phyloP scores from a whole-genome alignment of 495 filamentous ascomycete species.

The Tuber brumale region DNA sequence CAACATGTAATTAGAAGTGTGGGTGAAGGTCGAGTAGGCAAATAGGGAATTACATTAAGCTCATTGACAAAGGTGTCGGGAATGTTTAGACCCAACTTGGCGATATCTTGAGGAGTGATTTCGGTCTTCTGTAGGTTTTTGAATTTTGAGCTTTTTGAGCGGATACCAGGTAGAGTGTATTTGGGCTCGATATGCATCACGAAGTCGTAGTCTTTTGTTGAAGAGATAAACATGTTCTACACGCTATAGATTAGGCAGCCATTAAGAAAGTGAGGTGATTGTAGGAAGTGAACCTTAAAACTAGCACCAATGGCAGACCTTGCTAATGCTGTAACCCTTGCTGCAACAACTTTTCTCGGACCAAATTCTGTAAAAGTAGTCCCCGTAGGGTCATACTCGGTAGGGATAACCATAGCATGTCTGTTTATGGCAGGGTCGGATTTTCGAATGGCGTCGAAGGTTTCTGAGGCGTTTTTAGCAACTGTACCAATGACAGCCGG shows the following conservation, averaged over 20 bases:
- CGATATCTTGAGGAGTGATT: slow-evolving; percentile 38
- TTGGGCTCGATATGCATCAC: slow-evolving; percentile 62
- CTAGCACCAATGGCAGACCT: slow-evolving; percentile 57
- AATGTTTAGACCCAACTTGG: slow-evolving; percentile 30
- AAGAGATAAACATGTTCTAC: slow-evolving; percentile 60
- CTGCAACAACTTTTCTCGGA: slow-evolving; percentile 74
- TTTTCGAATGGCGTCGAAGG: slow-evolving; percentile 71
- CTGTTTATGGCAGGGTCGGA: slow-evolving; percentile 84
- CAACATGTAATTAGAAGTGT: not conserved
- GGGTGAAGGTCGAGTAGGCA: not conserved
- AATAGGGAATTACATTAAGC: not conserved
- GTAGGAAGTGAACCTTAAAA: slow-evolving; percentile 48
- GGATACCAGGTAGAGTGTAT: slow-evolving; percentile 41
- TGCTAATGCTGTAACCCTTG: slow-evolving; percentile 73
- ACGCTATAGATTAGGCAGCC: slow-evolving; percentile 12
- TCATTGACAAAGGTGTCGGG: slow-evolving; percentile 27
- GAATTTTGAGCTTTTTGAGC: slow-evolving; percentile 48
- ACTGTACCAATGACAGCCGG: slow-evolving; percentile 62
- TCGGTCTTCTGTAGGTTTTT: slow-evolving; percentile 61
- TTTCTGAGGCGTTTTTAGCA: slow-evolving; percentile 51
- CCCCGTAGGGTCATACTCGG: slow-evolving; percentile 68
- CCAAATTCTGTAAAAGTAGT: slow-evolving; percentile 68
- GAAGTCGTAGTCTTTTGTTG: slow-evolving; percentile 74
- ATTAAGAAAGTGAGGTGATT: not conserved
- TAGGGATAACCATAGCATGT: slow-evolving; percentile 72